Evolutionary conservation across 768 basidiomycete genomes (phyloP).

Genomic region (Collybiopsis confluens): DNA sequence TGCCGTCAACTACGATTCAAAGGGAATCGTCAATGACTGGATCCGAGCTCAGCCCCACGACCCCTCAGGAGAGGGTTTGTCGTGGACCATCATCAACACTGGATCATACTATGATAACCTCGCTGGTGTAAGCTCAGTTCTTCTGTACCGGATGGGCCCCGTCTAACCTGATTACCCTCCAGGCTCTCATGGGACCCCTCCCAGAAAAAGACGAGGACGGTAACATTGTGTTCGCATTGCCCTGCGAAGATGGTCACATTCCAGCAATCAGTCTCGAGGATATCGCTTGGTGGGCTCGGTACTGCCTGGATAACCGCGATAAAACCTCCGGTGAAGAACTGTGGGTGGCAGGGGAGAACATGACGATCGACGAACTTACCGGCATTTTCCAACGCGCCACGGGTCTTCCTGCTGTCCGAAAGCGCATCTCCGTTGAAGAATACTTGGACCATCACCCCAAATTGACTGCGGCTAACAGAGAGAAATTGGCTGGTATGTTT

Average conservation of each 20-base stretch:
- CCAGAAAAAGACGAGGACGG: slow-evolving; percentile 30
- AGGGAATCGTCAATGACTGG: slow-evolving; percentile 36
- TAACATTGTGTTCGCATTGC: slow-evolving; percentile 35
- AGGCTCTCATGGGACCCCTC: slow-evolving; percentile 30
- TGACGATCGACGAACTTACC: slow-evolving; percentile 32
- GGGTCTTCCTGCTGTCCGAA: slow-evolving; percentile 29
- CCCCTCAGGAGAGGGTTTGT: slow-evolving; percentile 23
- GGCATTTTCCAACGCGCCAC: slow-evolving; percentile 33
- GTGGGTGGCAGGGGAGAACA: slow-evolving; percentile 30
- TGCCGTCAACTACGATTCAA: slow-evolving; percentile 36
- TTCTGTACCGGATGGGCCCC: too few relatives aligned
- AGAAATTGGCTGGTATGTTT: slow-evolving; percentile 45
- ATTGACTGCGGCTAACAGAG: slow-evolving; percentile 25
- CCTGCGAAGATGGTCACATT: slow-evolving; percentile 29
- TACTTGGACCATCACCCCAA: slow-evolving; percentile 27
- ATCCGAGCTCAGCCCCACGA: slow-evolving; percentile 30
- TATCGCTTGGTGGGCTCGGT: slow-evolving; percentile 38
- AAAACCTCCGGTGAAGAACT: slow-evolving; percentile 32
- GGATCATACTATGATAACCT: slow-evolving; percentile 41
- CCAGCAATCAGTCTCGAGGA: slow-evolving; percentile 36
- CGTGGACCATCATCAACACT: slow-evolving; percentile 32
- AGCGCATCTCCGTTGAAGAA: slow-evolving; percentile 27
- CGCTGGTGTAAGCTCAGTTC: slow-evolving; percentile 23
- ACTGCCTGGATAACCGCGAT: slow-evolving; percentile 31
- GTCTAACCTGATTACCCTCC: too few relatives aligned